Conservation (phyloP, 2,329 filamentous ascomycete species). For the Exophiala alcalophila region DNA sequence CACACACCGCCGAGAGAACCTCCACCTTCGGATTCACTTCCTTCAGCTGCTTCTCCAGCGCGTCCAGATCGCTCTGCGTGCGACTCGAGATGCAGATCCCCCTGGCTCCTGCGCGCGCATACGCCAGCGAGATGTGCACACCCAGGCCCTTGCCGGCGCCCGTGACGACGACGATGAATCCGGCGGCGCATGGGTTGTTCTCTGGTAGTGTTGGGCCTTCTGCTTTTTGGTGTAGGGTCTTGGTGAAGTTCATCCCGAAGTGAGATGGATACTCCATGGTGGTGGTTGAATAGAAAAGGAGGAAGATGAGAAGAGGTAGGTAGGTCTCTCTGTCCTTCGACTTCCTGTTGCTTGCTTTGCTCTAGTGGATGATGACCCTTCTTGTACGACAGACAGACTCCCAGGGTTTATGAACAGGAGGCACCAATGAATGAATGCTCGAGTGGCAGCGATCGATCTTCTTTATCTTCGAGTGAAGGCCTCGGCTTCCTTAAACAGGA, state of each 20-base stretch:
- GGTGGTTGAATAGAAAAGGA: too few species aligned
- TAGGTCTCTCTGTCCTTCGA: too few species aligned
- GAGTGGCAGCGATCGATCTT: too few species aligned
- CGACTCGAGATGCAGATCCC: constrained; percentile 38
- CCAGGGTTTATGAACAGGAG: too few species aligned
- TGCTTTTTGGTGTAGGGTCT: constrained; percentile 15
- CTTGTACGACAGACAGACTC: too few species aligned
- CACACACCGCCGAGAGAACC: constrained; percentile 26
- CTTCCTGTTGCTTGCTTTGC: too few species aligned
- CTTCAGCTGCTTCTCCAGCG: constrained; percentile 31
- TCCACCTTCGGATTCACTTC: constrained; percentile 34
- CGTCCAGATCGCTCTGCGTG: constrained; percentile 26
- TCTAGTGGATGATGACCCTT: too few species aligned
- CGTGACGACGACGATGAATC: constrained; percentile 36
- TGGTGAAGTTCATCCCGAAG: constrained; percentile 18
- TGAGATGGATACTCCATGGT: constrained; percentile 9
- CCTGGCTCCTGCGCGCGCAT: constrained; percentile 37
- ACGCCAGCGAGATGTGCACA: constrained; percentile 35
- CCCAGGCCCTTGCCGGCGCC: constrained; percentile 40
- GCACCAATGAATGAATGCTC: too few species aligned
- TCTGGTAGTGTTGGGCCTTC: constrained; percentile 24
- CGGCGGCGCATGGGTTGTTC: constrained; percentile 14
- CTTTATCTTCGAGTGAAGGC: too few species aligned
- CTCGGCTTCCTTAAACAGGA: too few species aligned
- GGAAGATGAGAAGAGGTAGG: too few species aligned